Conservation (phyloP, 805 yeast genomes). For the Pichia pseudocactophila region DNA sequence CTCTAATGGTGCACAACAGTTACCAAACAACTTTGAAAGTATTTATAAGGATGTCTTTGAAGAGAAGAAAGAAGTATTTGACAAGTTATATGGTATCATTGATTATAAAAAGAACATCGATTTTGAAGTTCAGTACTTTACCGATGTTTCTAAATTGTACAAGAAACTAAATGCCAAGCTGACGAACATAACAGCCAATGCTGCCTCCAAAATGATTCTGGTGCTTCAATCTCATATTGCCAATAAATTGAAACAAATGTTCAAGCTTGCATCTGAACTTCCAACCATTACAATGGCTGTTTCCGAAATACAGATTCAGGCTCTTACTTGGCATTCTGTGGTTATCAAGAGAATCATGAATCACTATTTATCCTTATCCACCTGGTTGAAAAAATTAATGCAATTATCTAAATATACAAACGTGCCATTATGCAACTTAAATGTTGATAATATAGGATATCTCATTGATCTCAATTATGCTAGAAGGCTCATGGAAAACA, state of each 20-base stretch:
- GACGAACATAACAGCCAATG: constrained; percentile 51
- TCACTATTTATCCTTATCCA: constrained; percentile 63
- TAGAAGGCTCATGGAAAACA: constrained; percentile 53
- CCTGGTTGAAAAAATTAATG: constrained; percentile 61
- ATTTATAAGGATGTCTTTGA: constrained; percentile 46
- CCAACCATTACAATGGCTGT: constrained; percentile 57
- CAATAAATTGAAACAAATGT: constrained; percentile 34
- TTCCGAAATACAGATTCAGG: constrained; percentile 54
- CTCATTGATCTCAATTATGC: constrained; percentile 85
- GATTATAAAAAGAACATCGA: constrained; percentile 43
- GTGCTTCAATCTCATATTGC: constrained; percentile 68
- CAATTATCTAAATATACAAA: constrained; percentile 62
- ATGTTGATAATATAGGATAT: constrained; percentile 66
- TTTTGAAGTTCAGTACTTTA: constrained; percentile 48
- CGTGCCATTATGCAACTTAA: constrained; percentile 80
- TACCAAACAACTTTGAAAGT: constrained; percentile 45
- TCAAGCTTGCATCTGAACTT: constrained; percentile 42
- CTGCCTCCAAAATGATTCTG: constrained; percentile 54
- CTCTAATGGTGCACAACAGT: constrained; percentile 52
- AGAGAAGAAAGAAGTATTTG: constrained; percentile 37
- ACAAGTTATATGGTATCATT: constrained; percentile 37
- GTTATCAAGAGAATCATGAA: constrained; percentile 57
- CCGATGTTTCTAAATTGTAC: constrained; percentile 46
- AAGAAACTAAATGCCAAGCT: constrained; percentile 48
- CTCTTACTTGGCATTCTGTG: constrained; percentile 73